These are phyloP conservation scores for Colletotrichum magnum DNA, from an alignment of 2,329 filamentous ascomycete species.

Conservation along the genomic window DNA sequence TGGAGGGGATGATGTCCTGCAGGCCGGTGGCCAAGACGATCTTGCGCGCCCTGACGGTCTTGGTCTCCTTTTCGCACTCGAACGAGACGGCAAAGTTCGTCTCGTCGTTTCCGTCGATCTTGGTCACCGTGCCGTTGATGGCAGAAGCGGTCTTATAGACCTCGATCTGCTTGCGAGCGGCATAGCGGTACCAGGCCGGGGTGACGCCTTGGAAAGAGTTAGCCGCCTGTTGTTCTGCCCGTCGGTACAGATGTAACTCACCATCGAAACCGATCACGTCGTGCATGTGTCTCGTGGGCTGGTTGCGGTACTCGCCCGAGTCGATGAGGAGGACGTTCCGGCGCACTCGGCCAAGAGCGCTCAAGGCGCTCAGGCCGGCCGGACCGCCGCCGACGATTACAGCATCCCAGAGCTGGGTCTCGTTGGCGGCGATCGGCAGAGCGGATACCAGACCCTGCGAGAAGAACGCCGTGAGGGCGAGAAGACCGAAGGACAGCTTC, in stretches of 20 bases:
- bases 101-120: constrained; percentile 57
- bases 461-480: constrained; percentile 21
- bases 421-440: constrained; percentile 17
- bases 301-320: constrained; percentile 71
- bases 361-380: constrained; percentile 67
- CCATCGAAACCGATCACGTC: constrained; percentile 74
- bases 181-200: constrained; percentile 67
- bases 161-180: constrained; percentile 66
- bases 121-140: constrained; percentile 60
- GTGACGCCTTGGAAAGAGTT: constrained; percentile 59
- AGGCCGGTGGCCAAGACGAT: constrained; percentile 72
- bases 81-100: constrained; percentile 59
- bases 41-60: constrained; percentile 63
- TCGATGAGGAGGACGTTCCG: constrained; percentile 70
- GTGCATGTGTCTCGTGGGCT: constrained; percentile 70
- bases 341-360: constrained; percentile 71
- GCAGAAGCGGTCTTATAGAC: constrained; percentile 8
- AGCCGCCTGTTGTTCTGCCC: neutral
- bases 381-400: constrained; percentile 72
- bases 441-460: constrained; percentile 11
- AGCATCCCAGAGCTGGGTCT: constrained; percentile 61
- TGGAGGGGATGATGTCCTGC: constrained; percentile 66
- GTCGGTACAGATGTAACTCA: constrained; percentile 44
- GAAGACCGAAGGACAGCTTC: constrained; percentile 18
- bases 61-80: constrained; percentile 37